Evolutionary conservation across 805 yeast genomes (phyloP).

Genomic region (Starmerella stellata): DNA sequence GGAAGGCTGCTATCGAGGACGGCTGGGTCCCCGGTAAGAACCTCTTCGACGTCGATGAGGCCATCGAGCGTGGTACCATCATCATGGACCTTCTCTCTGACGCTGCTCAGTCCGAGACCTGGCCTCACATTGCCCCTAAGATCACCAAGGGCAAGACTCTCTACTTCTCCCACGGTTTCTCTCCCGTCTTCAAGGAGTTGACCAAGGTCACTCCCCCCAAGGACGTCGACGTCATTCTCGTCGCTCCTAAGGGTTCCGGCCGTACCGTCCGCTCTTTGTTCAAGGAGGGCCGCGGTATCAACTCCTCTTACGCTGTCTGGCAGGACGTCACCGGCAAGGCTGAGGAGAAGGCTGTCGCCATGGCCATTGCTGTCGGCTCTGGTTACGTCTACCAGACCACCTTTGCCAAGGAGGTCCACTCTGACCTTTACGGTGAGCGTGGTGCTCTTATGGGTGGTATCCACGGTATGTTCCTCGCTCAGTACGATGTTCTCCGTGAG

Average conservation of each 20-base stretch:
- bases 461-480: constrained; percentile 99
- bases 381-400: constrained; percentile 99
- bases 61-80: constrained; percentile 77
- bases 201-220: constrained; percentile 92
- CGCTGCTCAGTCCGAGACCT: constrained; percentile 99
- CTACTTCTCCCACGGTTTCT: constrained; percentile 98
- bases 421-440: constrained; percentile 99
- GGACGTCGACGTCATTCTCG: constrained; percentile 90
- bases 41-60: constrained; percentile 88
- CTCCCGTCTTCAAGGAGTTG: constrained; percentile 95
- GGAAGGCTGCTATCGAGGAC: constrained; percentile 99
- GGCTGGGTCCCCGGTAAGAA: constrained; percentile 99
- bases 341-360: constrained; percentile 95
- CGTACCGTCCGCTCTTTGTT: constrained; percentile 97
- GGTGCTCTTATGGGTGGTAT: constrained; percentile 99
- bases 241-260: constrained; percentile 99
- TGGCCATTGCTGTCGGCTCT: constrained; percentile 97
- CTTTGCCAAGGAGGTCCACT: constrained; percentile 96
- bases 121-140: constrained; percentile 72
- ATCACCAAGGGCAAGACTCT: constrained; percentile 93
- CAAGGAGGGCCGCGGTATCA: constrained; percentile 99
- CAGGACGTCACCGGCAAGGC: constrained; percentile 98
- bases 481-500: constrained; percentile 98
- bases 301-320: constrained; percentile 99
- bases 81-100: constrained; percentile 96